Percentiles rank a stretch among this genome's conserved stretches.
Evolutionary conservation across 768 basidiomycete genomes (phyloP).

Genomic region (Podaxis mareebaensis): DNA sequence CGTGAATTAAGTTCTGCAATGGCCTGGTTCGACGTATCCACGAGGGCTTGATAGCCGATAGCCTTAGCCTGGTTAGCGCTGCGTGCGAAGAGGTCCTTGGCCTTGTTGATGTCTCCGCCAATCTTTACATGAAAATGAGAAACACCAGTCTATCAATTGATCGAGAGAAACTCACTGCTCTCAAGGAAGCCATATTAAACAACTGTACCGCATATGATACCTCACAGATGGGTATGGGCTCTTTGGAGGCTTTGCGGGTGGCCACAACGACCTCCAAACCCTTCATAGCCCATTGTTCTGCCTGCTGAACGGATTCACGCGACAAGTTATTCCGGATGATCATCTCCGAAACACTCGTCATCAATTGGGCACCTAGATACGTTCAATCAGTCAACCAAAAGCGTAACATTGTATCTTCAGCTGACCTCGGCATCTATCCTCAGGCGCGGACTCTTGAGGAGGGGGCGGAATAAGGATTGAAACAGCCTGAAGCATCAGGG

Average conservation of each 20-base stretch:
- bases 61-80: constrained; percentile 36
- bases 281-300: constrained; percentile 64
- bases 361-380: constrained; percentile 42
- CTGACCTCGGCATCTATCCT: constrained; percentile 63
- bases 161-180: constrained; percentile 39
- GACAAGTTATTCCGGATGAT: constrained; percentile 35
- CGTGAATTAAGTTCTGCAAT: constrained; percentile 16
- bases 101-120: constrained; percentile 36
- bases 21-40: constrained; percentile 12
- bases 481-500: constrained; percentile 66
- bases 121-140: constrained; percentile 30
- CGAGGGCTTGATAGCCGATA: constrained; percentile 32
- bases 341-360: constrained; percentile 45
- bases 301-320: constrained; percentile 39
- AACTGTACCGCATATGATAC: constrained; percentile 54
- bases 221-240: constrained; percentile 44
- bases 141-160: neutral
- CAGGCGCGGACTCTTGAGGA: constrained; percentile 34
- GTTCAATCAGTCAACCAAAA: neutral
- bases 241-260: constrained; percentile 25
- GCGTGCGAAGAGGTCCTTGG: constrained; percentile 27
- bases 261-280: constrained; percentile 32
- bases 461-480: constrained; percentile 56
- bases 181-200: constrained; percentile 62
- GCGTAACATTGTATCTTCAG: neutral